phyloP scores from a whole-genome alignment of 2,329 filamentous ascomycete genomes.

The Fusarium acutatum region DNA sequence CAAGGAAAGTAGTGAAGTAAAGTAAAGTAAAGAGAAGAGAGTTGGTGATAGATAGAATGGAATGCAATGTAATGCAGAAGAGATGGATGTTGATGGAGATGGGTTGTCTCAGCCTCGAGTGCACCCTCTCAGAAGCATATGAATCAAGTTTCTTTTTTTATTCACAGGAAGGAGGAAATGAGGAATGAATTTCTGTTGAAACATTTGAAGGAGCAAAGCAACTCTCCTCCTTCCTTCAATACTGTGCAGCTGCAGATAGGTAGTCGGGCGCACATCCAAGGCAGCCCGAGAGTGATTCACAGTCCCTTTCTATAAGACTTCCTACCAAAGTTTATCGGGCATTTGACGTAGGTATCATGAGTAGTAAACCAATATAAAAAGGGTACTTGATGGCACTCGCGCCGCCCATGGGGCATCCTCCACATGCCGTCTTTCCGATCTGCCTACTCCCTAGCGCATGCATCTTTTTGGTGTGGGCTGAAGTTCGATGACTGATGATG shows the following conservation, averaged over 20 bases:
- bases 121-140: not conserved
- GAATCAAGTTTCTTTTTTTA: constrained; percentile 20
- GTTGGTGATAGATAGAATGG: not conserved
- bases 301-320: not conserved
- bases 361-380: not conserved
- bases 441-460: constrained; percentile 2
- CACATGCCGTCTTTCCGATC: constrained; percentile 33
- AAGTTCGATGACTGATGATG: constrained; percentile 15
- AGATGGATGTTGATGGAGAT: not conserved
- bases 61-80: not conserved
- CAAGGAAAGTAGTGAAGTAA: not conserved
- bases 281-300: not conserved
- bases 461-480: constrained; percentile 4
- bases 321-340: not conserved
- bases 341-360: not conserved
- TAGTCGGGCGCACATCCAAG: not conserved
- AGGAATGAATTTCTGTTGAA: constrained; percentile 12
- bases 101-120: not conserved
- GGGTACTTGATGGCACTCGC: not conserved
- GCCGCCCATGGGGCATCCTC: not conserved
- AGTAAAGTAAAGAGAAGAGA: not conserved
- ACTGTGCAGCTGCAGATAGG: not conserved
- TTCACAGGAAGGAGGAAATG: constrained; percentile 7
- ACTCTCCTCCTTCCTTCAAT: not conserved
- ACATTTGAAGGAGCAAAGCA: constrained; percentile 1